Conservation (phyloP, 2,329 filamentous ascomycete genomes). For the Fusarium mundagurra region DNA sequence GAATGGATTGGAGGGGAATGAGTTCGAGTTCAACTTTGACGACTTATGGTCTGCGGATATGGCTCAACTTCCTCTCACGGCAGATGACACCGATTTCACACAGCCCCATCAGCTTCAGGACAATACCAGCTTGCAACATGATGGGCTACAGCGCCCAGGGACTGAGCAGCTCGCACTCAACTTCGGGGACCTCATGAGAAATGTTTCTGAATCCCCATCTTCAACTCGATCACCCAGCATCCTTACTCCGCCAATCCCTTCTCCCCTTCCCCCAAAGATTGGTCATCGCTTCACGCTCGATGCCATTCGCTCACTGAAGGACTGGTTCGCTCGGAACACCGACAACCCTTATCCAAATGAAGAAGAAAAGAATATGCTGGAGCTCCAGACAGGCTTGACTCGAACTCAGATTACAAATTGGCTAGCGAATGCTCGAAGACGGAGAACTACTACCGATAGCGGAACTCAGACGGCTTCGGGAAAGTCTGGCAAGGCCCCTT, state of each 20-base stretch:
- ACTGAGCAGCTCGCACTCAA: not conserved
- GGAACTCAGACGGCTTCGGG: not conserved
- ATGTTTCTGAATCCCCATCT: not conserved
- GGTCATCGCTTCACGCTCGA: conserved; percentile 28
- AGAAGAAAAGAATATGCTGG: conserved; percentile 79
- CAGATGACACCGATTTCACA: not conserved
- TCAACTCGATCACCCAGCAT: not conserved
- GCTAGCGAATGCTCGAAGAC: conserved; percentile 84
- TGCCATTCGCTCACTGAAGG: conserved; percentile 66
- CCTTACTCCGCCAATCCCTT: not conserved
- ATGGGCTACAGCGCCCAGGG: not conserved
- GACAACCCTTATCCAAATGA: conserved; percentile 86
- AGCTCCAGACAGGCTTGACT: conserved; percentile 77
- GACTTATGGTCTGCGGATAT: not conserved
- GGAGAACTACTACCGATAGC: conserved; percentile 69
- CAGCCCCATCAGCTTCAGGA: not conserved
- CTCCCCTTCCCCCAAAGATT: conserved; percentile 14
- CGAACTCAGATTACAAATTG: conserved; percentile 86
- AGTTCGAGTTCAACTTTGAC: not conserved
- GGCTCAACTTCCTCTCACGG: not conserved
- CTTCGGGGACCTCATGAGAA: not conserved
- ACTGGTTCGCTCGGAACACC: conserved; percentile 79
- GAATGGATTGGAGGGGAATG: not conserved
- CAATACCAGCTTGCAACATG: not conserved
- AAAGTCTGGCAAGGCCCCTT: not conserved